Percentiles rank a stretch among this genome's conserved stretches.
Evolutionary conservation across 768 basidiomycete species (phyloP).

Genomic region (Phylloporus rhodoxanthus): DNA sequence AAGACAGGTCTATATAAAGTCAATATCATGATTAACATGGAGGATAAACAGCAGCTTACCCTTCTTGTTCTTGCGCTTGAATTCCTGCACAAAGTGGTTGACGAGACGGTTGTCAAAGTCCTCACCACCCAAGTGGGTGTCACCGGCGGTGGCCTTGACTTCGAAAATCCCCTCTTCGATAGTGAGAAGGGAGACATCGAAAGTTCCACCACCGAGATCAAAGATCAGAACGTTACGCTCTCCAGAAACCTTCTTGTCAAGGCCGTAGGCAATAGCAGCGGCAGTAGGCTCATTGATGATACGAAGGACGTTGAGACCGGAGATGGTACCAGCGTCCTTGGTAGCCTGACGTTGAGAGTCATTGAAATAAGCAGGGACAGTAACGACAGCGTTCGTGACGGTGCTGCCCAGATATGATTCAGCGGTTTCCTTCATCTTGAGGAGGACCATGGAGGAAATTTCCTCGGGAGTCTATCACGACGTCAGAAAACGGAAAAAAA

Average conservation of each 20-base stretch:
- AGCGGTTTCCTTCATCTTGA: constrained; percentile 98
- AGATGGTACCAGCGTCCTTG: constrained; percentile 93
- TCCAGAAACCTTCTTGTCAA: constrained; percentile 86
- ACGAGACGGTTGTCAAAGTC: constrained; percentile 98
- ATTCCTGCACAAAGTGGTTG: constrained; percentile 94
- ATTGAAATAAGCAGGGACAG: constrained; percentile 98
- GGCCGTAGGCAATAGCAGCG: constrained; percentile 96
- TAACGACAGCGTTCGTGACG: constrained; percentile 88
- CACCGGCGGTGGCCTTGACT: constrained; percentile 97
- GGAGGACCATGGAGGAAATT: constrained; percentile 95
- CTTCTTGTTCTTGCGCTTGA: constrained; percentile 98
- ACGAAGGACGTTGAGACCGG: constrained; percentile 92
- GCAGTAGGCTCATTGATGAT: constrained; percentile 99
- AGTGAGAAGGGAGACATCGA: constrained; percentile 93
- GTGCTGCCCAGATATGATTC: constrained; percentile 89
- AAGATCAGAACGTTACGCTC: constrained; percentile 97
- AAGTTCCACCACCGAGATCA: constrained; percentile 97
- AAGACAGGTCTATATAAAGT: constrained; percentile 62
- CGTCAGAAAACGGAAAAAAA: constrained; percentile 5
- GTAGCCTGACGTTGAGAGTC: constrained; percentile 98
- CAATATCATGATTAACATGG: neutral
- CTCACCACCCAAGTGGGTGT: constrained; percentile 97
- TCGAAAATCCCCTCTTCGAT: constrained; percentile 98
- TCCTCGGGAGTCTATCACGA: constrained; percentile 80
- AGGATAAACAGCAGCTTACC: constrained; percentile 35